Evolutionary conservation across 2,329 filamentous ascomycete species (phyloP).

Genomic region (Ophiosphaerella narmari): DNA sequence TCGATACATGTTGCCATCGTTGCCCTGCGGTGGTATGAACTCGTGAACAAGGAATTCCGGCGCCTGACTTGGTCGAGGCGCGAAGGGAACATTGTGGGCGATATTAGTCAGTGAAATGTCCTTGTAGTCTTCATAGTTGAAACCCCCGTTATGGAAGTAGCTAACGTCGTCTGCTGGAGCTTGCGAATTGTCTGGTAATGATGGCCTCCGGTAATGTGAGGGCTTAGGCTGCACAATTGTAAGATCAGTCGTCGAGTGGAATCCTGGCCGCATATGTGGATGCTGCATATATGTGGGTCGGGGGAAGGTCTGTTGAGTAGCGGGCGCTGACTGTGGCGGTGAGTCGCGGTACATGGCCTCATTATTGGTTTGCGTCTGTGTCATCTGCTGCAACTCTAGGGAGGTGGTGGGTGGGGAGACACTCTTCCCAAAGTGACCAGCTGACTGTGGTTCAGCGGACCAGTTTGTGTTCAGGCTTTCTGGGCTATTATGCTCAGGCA

Average conservation of each 20-base stretch:
- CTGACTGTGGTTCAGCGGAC: slow-evolving; percentile 44
- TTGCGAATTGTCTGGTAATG: slow-evolving; percentile 39
- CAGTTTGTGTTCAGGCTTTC: slow-evolving; percentile 43
- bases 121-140: slow-evolving; percentile 37
- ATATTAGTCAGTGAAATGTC: slow-evolving; percentile 36
- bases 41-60: slow-evolving; percentile 53
- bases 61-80: slow-evolving; percentile 27
- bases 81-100: slow-evolving; percentile 40
- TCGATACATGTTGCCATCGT: slow-evolving; percentile 36
- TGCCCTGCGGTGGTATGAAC: slow-evolving; percentile 52
- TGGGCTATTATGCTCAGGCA: slow-evolving; percentile 47
- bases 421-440: slow-evolving; percentile 37
- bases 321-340: slow-evolving; percentile 56
- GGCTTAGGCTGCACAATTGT: slow-evolving; percentile 43
- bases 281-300: slow-evolving; percentile 43
- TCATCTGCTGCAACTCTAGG: slow-evolving; percentile 36
- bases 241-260: slow-evolving; percentile 41
- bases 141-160: slow-evolving; percentile 27
- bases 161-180: slow-evolving; percentile 25
- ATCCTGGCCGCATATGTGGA: slow-evolving; percentile 38
- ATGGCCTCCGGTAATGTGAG: slow-evolving; percentile 43
- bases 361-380: slow-evolving; percentile 35
- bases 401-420: slow-evolving; percentile 55
- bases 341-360: slow-evolving; percentile 51
- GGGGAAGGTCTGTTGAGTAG: slow-evolving; percentile 54